Evolutionary conservation across 2,329 filamentous ascomycete species (phyloP), one percentile per base, ranked within the genome.

Genomic region (Cryphonectria naterciae): DNA sequence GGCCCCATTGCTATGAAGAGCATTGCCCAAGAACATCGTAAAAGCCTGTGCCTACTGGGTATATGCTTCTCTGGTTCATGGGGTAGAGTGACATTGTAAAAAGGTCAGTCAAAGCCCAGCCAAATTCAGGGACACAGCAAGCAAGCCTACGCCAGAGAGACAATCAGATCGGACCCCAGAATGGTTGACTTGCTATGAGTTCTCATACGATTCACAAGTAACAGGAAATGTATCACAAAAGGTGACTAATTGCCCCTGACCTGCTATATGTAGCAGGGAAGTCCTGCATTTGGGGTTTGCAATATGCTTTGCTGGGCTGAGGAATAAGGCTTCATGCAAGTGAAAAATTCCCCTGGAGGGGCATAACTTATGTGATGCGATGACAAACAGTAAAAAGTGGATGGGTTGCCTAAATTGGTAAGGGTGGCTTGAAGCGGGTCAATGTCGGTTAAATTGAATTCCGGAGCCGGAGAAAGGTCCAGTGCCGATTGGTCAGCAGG

Each of bases 401-500:
- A 8, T 8, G 19, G 46, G 10, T 2, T 6, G 11, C 5, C 25
- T 22, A 15, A 52, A 28, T 28, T 46, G 28, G 41, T 52, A n/a
- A n/a, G 17, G 25, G 39, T 32, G 8, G 58, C 39, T 35, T 25
- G 8, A 37, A 43, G 22, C 39, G 63, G 63, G 7, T 10, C 17
- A 49, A 52, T 25, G 5, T 46, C 63, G 63, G 63, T 28, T 65
- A 65, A 65, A 49, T 17, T 46, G 17, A 17, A 5, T 11, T 17
- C 61, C 63, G 63, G 63, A 65, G 63, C 63, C 63, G 63, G 63
- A 65, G 41, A 65, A 65, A 65, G 63, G 19, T 11, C 13, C 4
- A 17, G 10, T 19, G 28, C 63, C 63, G 63, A 65, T 65, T 65
- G 63, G 63, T 52, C 63, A 65, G 43, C 43, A 32, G 63, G 15